phyloP scores from a whole-genome alignment of 2,329 filamentous ascomycete species.

The Fusarium tuaranense region DNA sequence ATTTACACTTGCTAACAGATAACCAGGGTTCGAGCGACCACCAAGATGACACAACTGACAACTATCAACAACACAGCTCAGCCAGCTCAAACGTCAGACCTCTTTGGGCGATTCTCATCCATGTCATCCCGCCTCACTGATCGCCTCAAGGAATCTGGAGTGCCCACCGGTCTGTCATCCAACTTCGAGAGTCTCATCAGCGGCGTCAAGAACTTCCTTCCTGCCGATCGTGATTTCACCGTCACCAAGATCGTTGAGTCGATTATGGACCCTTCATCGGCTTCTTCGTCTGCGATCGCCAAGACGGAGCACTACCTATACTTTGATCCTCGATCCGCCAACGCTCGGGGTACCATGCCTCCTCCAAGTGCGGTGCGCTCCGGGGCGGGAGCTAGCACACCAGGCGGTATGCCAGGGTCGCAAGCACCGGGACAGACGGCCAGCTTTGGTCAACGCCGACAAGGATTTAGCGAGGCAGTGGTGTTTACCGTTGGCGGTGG shows the following conservation, averaged over 20 bases:
- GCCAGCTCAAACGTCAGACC: constrained; percentile 73
- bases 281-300: constrained; percentile 90
- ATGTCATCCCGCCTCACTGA: constrained; percentile 94
- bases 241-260: constrained; percentile 98
- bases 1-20: constrained; percentile 37
- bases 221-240: constrained; percentile 93
- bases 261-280: constrained; percentile 94
- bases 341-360: constrained; percentile 91
- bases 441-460: constrained; percentile 89
- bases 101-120: constrained; percentile 93
- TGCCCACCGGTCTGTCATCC: constrained; percentile 74
- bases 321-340: constrained; percentile 94
- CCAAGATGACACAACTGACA: constrained; percentile 97
- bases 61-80: constrained; percentile 82
- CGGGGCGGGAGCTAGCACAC: constrained; percentile 55
- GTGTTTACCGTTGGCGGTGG: constrained; percentile 97
- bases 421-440: constrained; percentile 75
- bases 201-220: constrained; percentile 98
- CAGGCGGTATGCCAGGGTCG: constrained; percentile 63
- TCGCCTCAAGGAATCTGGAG: constrained; percentile 89
- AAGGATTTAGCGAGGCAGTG: constrained; percentile 89
- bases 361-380: constrained; percentile 74
- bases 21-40: constrained; percentile 85
- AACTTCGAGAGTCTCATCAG: constrained; percentile 96
- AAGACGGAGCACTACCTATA: constrained; percentile 98